Evolutionary conservation across 768 basidiomycete genomes (phyloP), one percentile per base, ranked within the genome.

Genomic region (Pluteus cervinus): DNA sequence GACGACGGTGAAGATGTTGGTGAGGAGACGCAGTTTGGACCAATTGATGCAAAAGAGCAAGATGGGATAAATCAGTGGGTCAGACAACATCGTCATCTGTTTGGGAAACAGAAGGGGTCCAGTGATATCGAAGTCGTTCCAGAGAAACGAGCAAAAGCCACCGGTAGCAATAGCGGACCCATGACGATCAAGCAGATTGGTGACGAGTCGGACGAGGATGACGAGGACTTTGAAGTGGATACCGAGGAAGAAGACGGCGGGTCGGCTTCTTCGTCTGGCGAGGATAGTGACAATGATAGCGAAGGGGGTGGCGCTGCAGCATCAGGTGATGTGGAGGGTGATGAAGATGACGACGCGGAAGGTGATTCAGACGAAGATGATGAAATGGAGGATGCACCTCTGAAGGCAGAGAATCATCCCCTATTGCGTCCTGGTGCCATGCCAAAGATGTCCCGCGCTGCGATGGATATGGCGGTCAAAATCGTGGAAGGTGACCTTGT

Each of bases 21-120:
- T 1, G 61, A 74, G 30, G 82, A 85, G 53, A 76, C 76, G 1
- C 75, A 77, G 50, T 83, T 88, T 50, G 68, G 71, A 21, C 77
- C 86, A 72, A 69, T 88, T 4, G 86, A 88, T 44, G 75, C 73
- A 18, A 67, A 65, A 46, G 84, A 87, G 52, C 72, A 78, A 48
- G 75, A 78, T 24, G 69, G 73, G 16, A 78, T 88, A 33, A 60
- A 66, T 24, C 65, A 69, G 21, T 88, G 86, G 86, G 71, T 77
- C n/a, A 60, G 74, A 30, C 59, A 62, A 35, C 68, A 76, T 37
- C 68, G 72, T 16, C 65, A 72, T 46, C 42, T 71, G 14, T 82
- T 87, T 56, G 81, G 81, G 37, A 62, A 63, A 48, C 53, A 43
- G 39, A 57, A 48, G 42, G 46, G 9, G 12, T 24, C 40, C 5